Percentiles rank a stretch among this genome's conserved stretches.
phyloP scores from a whole-genome alignment of 805 yeast genomes.

The Candida tammaniensis region DNA sequence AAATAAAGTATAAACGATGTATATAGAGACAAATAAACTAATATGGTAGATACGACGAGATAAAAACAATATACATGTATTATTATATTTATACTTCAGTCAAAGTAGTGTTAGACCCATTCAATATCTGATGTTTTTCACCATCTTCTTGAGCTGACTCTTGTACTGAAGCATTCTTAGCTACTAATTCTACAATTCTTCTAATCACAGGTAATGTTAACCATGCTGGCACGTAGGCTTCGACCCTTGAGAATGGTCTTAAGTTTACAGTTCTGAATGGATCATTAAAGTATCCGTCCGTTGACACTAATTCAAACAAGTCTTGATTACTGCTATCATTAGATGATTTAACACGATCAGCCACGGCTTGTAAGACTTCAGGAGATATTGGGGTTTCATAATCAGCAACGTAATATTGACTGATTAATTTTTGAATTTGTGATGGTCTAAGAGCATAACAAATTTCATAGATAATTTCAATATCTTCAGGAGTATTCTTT shows the following conservation, averaged over 20 bases:
- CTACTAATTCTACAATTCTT: conserved; percentile 83
- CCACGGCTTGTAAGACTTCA: conserved; percentile 74
- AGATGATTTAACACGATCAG: conserved; percentile 67
- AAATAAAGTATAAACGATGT: conserved; percentile 4
- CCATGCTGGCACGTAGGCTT: conserved; percentile 95
- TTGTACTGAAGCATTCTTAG: conserved; percentile 75
- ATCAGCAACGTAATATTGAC: conserved; percentile 88
- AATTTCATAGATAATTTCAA: conserved; percentile 88
- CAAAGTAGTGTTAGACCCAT: conserved; percentile 2
- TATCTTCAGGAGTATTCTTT: conserved; percentile 85
- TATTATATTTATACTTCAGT: not conserved
- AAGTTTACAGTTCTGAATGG: conserved; percentile 74
- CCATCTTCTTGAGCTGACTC: conserved; percentile 2
- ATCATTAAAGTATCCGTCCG: conserved; percentile 76
- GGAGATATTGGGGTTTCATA: conserved; percentile 91
- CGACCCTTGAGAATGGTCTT: conserved; percentile 75
- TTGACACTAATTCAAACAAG: conserved; percentile 66
- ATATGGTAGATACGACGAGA: not conserved
- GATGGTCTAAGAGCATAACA: conserved; percentile 91
- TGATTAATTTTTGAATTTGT: conserved; percentile 90
- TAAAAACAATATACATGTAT: conserved; percentile 7
- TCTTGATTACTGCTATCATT: conserved; percentile 54
- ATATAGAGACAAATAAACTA: not conserved
- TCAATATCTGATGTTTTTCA: conserved; percentile 1
- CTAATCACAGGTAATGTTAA: conserved; percentile 84